phyloP scores from a whole-genome alignment of 768 basidiomycete genomes.

The Kwoniella botswanensis region DNA sequence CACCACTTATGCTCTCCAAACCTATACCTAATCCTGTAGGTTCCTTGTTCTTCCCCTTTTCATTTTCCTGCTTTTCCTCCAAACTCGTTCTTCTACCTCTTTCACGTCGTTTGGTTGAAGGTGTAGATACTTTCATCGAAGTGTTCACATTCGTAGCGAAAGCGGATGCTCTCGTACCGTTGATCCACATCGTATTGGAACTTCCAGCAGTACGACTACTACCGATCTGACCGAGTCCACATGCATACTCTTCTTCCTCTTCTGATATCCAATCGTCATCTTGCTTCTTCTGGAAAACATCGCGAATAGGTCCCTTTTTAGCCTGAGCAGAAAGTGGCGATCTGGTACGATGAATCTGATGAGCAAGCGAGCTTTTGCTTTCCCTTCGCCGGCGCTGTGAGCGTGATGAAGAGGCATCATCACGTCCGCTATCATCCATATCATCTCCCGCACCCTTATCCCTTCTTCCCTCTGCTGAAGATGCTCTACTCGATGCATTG shows the following conservation, averaged over 20 bases:
- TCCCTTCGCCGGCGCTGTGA: conserved; percentile 56
- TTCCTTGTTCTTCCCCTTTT: background rate
- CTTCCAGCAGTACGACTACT: background rate
- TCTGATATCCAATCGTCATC: conserved; percentile 59
- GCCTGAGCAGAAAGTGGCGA: conserved; percentile 63
- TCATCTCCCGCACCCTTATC: conserved; percentile 55
- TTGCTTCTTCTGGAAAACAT: conserved; percentile 57
- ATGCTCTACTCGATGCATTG: conserved; percentile 74
- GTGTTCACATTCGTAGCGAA: conserved; percentile 16
- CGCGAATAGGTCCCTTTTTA: conserved; percentile 44
- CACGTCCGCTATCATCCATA: conserved; percentile 34
- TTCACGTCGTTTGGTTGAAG: conserved; percentile 9
- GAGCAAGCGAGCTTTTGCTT: conserved; percentile 25
- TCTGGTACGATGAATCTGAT: conserved; percentile 69
- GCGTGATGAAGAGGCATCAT: conserved; percentile 61
- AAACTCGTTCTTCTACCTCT: conserved; percentile 19
- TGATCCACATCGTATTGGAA: conserved; percentile 23
- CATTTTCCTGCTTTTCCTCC: conserved; percentile 21
- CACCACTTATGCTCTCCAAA: conserved; percentile 1
- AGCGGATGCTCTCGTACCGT: conserved; percentile 23
- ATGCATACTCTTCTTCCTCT: conserved; percentile 52
- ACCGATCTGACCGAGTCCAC: conserved; percentile 55
- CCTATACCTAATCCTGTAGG: conserved; percentile 16
- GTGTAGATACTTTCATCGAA: conserved; percentile 4
- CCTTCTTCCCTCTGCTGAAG: conserved; percentile 65